Percentiles rank a stretch among this genome's conserved stretches.
phyloP scores from a whole-genome alignment of 257 asterid genomes.

The Solanum chiquidenum region DNA sequence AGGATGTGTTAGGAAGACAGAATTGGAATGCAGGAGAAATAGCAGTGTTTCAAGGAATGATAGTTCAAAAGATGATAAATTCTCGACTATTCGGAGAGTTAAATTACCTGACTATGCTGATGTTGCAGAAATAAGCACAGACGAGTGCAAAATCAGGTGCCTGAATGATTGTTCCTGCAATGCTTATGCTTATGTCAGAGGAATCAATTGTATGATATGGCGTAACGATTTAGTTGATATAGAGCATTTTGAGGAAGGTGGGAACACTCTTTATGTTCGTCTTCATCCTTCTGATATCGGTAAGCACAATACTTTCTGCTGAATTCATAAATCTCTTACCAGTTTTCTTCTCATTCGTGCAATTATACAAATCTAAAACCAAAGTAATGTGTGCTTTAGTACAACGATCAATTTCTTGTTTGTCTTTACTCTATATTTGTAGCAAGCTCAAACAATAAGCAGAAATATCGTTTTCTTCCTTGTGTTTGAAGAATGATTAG shows the following conservation, averaged over 20 bases:
- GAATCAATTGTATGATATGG: slow-evolving; percentile 71
- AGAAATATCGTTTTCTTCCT: not conserved
- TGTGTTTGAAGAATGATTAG: not conserved
- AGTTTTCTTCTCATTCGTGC: not conserved
- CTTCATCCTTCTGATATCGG: slow-evolving; percentile 52
- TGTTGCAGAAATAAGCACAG: slow-evolving; percentile 4
- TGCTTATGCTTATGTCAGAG: slow-evolving; percentile 45
- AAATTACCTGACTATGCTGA: slow-evolving; percentile 70
- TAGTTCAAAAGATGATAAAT: slow-evolving; percentile 22
- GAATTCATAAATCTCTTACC: not conserved
- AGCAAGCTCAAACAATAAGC: not conserved
- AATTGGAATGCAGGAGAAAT: slow-evolving; percentile 26
- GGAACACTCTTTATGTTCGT: slow-evolving; percentile 45
- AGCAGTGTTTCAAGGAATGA: not conserved
- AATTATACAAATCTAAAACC: not conserved
- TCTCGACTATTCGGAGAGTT: slow-evolving; percentile 18
- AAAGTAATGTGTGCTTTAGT: not conserved
- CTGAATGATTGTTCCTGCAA: slow-evolving; percentile 54
- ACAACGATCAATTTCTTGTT: not conserved
- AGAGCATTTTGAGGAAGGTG: slow-evolving; percentile 41
- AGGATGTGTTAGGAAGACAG: slow-evolving; percentile 49
- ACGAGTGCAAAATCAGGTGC: slow-evolving; percentile 35
- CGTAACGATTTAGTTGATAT: slow-evolving; percentile 44
- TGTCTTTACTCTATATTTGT: not conserved
- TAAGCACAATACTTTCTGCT: slow-evolving; percentile 1